These are phyloP conservation scores for Linderniella brevidens DNA, from an alignment of 257 asterid species.

Conservation along the genomic window DNA sequence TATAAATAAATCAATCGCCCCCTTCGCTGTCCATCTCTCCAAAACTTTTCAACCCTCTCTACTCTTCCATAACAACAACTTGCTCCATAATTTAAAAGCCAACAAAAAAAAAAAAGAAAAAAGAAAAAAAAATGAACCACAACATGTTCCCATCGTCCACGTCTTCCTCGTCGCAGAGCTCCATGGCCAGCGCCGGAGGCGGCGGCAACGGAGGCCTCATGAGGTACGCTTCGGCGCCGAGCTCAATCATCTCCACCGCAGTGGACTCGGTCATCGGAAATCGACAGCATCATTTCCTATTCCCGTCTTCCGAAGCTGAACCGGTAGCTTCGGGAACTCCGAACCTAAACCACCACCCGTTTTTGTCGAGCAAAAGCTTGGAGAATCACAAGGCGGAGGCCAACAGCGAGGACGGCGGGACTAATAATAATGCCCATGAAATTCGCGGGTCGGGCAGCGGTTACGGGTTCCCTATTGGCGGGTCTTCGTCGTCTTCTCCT, in stretches of 20 bases:
- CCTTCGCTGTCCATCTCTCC: too few species aligned
- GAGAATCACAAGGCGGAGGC: too few species aligned
- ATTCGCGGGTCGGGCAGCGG: too few species aligned
- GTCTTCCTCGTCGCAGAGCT: constrained; percentile 53
- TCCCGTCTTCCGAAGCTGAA: constrained; percentile 22
- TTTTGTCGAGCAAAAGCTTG: neutral
- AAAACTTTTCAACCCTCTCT: too few species aligned
- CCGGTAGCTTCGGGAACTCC: constrained; percentile 13
- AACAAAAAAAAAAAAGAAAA: too few species aligned
- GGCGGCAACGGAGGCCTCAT: constrained; percentile 19
- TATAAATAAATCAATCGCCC: too few species aligned
- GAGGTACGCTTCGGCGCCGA: constrained; percentile 70
- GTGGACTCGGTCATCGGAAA: constrained; percentile 31
- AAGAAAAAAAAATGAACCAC: too few species aligned
- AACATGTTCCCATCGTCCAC: constrained; percentile 56
- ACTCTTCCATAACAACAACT: too few species aligned
- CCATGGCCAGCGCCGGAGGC: constrained; percentile 18
- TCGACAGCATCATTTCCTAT: constrained; percentile 4
- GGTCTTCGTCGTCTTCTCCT: constrained; percentile 13
- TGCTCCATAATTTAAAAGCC: too few species aligned
- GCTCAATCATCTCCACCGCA: constrained; percentile 35
- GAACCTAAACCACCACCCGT: constrained; percentile 2
- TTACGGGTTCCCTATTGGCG: too few species aligned
- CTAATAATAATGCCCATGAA: too few species aligned
- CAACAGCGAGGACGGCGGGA: too few species aligned